Evolutionary conservation across 2,329 filamentous ascomycete species (phyloP).

Genomic region (Aspergillus clavatus): DNA sequence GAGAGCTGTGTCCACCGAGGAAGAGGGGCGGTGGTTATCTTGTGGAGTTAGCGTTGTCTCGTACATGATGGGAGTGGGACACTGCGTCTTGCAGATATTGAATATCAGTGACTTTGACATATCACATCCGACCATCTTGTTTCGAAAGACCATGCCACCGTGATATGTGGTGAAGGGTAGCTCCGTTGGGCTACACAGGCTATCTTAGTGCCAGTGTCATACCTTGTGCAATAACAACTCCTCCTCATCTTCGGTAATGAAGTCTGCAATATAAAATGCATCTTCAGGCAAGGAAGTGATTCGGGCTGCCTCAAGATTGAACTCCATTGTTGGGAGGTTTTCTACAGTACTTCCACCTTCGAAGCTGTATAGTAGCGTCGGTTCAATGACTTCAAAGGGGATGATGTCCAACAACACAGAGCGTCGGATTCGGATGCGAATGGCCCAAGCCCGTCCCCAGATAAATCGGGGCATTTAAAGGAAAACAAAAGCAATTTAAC

Average conservation of each 20-base stretch:
- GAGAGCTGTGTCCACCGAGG: conserved; percentile 81
- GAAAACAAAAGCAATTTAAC: too few relatives aligned
- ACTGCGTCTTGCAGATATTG: background rate
- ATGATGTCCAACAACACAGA: too few relatives aligned
- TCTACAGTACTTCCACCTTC: too few relatives aligned
- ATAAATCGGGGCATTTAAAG: too few relatives aligned
- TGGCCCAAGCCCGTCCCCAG: too few relatives aligned
- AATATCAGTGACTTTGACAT: background rate
- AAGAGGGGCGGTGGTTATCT: conserved; percentile 54
- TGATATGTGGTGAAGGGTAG: background rate
- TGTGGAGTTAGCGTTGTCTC: conserved; percentile 33
- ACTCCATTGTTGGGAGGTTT: conserved; percentile 14
- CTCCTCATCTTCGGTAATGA: conserved; percentile 75
- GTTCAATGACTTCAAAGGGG: too few relatives aligned
- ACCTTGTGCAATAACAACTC: conserved; percentile 66
- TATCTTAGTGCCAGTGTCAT: conserved; percentile 8
- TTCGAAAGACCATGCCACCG: background rate
- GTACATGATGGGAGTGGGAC: background rate
- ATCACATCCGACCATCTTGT: background rate
- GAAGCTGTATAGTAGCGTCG: too few relatives aligned
- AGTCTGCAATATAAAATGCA: conserved; percentile 82
- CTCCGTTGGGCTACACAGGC: background rate
- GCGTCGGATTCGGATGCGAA: too few relatives aligned
- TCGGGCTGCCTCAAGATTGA: conserved; percentile 26
- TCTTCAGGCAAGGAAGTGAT: conserved; percentile 31